These are phyloP conservation scores for Stentor roeselii DNA, from an alignment of 73 alveolate genomes.

Conservation along the genomic window DNA sequence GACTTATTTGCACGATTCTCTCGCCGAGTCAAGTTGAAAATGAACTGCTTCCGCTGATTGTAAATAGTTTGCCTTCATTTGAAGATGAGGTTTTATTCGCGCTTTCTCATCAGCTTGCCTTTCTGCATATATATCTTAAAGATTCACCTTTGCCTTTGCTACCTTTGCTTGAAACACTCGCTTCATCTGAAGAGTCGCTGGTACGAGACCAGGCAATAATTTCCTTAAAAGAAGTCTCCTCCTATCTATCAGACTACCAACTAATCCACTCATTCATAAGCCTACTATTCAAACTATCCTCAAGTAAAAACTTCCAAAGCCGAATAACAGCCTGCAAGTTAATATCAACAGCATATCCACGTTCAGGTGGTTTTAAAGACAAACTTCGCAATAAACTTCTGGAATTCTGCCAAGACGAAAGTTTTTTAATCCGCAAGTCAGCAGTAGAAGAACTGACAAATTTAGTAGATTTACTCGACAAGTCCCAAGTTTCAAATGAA, in stretches of 20 bases:
- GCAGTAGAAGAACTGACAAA: slow-evolving; percentile 91
- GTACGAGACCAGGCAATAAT: slow-evolving; percentile 80
- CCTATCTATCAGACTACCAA: slow-evolving; percentile 50
- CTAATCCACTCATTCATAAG: background rate
- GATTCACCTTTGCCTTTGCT: slow-evolving; percentile 31
- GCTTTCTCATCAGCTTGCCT: slow-evolving; percentile 92
- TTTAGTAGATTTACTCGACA: slow-evolving; percentile 81
- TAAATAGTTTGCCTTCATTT: background rate
- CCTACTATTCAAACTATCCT: slow-evolving; percentile 76
- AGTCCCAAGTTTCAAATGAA: slow-evolving; percentile 79
- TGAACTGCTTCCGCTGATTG: background rate
- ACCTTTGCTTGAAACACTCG: slow-evolving; percentile 58
- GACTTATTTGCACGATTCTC: background rate
- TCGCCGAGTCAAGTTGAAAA: background rate
- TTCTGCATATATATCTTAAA: slow-evolving; percentile 21
- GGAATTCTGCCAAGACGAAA: slow-evolving; percentile 95
- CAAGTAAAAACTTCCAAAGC: slow-evolving; percentile 90
- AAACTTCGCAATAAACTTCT: slow-evolving; percentile 89
- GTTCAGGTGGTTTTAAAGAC: slow-evolving; percentile 90
- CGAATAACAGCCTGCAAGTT: slow-evolving; percentile 93
- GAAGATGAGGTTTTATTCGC: slow-evolving; percentile 97
- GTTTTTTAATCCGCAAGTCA: slow-evolving; percentile 95
- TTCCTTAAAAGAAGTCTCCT: slow-evolving; percentile 61
- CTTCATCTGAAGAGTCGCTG: slow-evolving; percentile 70
- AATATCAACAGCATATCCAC: slow-evolving; percentile 83